Base-by-base conservation (phyloP, 2,329 filamentous ascomycete genomes). In the Aspergillus piperis region DNA sequence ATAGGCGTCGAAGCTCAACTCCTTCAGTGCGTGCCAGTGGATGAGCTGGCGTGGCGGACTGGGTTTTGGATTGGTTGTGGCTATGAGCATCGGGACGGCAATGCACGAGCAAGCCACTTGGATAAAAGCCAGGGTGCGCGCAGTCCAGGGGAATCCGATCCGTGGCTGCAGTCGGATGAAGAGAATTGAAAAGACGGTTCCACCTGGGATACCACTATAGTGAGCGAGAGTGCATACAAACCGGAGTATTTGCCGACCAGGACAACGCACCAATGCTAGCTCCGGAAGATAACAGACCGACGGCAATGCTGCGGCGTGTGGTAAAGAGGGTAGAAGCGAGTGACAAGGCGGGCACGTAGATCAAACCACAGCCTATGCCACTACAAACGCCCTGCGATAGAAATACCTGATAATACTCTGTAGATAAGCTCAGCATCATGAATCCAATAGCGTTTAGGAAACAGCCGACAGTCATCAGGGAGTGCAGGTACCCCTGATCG, bases 321-420 rank as follows among this genome's bases (percentile, higher is more conserved):
- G 76, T 74, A 66, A 88, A 88, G 66, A 88, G 88, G 2, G 85
- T 85, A 8, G 85, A 82, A 2, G 88, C 76, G 0, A 86, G 81
- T 0, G 86, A 82, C 25, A 89, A 77, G 57, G 80, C 76, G 0
- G 87, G 83, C 59, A 84, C 83, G 72, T 86, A 88, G 13, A 88
- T 71, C 61, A 79, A 83, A 4, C 86, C 86, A 59, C 82, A 82
- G 1, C 84, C 86, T 5, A 81, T 51, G 2, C 80, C 79, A 38
- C 79, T 71, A 57, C 74, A 75, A n/a, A 82, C 57, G 5, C 76
- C 80, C 62, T 82, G 79, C 0, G 77, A 75, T 6, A 82, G 71
- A 36, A 81, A 71, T 1, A 81, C 62, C 58, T 82, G 79, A 74
- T 77, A 82, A 65, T 80, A 78, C 51, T 73, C 57, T 0, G 62